Evolutionary conservation across 257 asterid genomes (phyloP).

Genomic region (Knoxia roxburghii): DNA sequence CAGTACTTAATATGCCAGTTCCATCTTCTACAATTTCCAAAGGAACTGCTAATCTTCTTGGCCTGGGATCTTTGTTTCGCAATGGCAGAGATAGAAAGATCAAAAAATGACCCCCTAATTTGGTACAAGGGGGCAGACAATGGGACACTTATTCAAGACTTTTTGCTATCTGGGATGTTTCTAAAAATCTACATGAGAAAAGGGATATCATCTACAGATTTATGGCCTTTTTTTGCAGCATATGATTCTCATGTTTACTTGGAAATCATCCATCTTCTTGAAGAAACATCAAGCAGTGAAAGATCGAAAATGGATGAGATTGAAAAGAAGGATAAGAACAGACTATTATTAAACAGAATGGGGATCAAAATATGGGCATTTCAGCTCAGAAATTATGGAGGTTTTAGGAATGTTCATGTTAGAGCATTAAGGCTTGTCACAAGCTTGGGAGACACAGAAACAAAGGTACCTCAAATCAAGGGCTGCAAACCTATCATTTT

Average conservation of each 20-base stretch:
- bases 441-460: conserved; percentile 25
- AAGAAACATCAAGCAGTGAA: background rate
- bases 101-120: conserved; percentile 24
- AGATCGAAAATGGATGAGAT: background rate
- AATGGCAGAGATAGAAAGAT: conserved; percentile 35
- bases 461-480: conserved; percentile 14
- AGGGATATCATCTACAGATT: background rate
- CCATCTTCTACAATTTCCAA: conserved; percentile 35
- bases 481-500: conserved; percentile 17
- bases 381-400: conserved; percentile 15
- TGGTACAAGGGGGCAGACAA: background rate
- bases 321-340: background rate
- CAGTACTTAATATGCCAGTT: conserved; percentile 34
- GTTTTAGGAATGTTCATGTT: conserved; percentile 14
- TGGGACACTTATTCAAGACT: too few relatives aligned
- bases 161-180: background rate
- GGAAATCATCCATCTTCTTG: background rate
- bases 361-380: too few relatives aligned
- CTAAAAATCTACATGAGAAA: background rate
- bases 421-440: conserved; percentile 15
- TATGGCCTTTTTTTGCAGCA: background rate
- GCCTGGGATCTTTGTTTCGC: conserved; percentile 42
- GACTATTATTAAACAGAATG: too few relatives aligned
- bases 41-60: conserved; percentile 41
- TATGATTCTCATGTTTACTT: background rate